A percentile compares a stretch with the other conserved stretches of the same genome.
Evolutionary conservation across 2,329 filamentous ascomycete genomes (phyloP).

Genomic region (Cylindrodendrum hubeiense): DNA sequence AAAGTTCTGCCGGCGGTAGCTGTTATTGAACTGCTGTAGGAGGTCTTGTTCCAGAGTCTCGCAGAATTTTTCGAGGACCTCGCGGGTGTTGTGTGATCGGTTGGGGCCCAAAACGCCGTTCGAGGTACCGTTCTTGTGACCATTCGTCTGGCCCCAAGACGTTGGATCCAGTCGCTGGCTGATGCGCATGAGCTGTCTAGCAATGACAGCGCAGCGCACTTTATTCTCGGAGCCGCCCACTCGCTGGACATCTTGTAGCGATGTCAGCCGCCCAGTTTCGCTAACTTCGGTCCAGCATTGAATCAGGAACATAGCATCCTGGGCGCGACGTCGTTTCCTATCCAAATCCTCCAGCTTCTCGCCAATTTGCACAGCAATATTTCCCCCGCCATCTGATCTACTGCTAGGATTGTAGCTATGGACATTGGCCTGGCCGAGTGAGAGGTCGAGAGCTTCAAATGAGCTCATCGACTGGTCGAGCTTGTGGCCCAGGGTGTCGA

Average conservation of each 20-base stretch:
- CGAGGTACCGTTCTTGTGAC: constrained; percentile 62
- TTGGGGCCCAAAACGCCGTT: constrained; percentile 57
- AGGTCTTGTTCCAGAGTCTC: constrained; percentile 96
- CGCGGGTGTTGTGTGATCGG: constrained; percentile 77
- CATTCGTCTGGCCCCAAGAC: constrained; percentile 76
- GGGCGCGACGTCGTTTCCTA: constrained; percentile 86
- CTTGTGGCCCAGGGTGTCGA: constrained; percentile 88
- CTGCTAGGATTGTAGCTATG: constrained; percentile 49
- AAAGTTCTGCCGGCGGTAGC: constrained; percentile 94
- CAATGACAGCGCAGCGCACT: constrained; percentile 93
- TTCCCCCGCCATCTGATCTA: constrained; percentile 74
- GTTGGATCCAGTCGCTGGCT: constrained; percentile 88
- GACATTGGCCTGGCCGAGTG: constrained; percentile 74
- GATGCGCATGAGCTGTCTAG: constrained; percentile 92
- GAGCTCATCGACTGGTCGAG: constrained; percentile 92
- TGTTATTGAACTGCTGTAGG: constrained; percentile 96
- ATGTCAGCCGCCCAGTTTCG: constrained; percentile 86
- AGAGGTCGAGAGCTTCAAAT: constrained; percentile 90
- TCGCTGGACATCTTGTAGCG: constrained; percentile 88
- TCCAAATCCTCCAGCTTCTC: constrained; percentile 95
- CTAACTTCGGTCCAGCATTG: constrained; percentile 97
- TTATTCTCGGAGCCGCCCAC: constrained; percentile 91
- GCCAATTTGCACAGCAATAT: constrained; percentile 93
- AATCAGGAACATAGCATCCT: constrained; percentile 95
- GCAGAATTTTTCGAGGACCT: constrained; percentile 96